Evolutionary conservation across 140 eudicot genomes (phyloP).

Genomic region (Bidens hawaiensis): DNA sequence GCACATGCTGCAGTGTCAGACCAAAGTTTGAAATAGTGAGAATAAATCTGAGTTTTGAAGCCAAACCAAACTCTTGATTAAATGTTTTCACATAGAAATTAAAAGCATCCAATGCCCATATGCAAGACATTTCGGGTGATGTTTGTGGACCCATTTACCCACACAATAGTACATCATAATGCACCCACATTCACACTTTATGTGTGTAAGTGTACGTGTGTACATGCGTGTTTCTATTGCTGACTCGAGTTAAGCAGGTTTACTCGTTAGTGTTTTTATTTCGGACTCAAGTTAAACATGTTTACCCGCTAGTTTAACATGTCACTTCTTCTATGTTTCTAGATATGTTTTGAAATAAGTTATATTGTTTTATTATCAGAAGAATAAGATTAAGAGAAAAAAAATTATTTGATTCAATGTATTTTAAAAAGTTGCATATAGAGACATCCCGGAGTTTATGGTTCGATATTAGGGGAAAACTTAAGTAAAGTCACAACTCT

Average conservation of each 20-base stretch:
- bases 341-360: too few relatives aligned
- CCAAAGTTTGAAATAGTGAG: slow-evolving; percentile 31
- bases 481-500: too few relatives aligned
- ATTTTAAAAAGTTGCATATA: too few relatives aligned
- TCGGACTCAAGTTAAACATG: neutral
- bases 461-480: too few relatives aligned
- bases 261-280: neutral
- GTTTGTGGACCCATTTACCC: slow-evolving; percentile 27
- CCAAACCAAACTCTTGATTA: slow-evolving; percentile 24
- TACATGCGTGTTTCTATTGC: neutral
- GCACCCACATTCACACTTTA: slow-evolving; percentile 1
- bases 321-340: too few relatives aligned
- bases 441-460: too few relatives aligned
- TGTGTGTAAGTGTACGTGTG: slow-evolving; percentile 4
- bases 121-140: slow-evolving; percentile 12
- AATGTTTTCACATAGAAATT: slow-evolving; percentile 30
- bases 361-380: neutral
- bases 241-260: too few relatives aligned
- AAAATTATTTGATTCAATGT: too few relatives aligned
- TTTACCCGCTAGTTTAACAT: neutral
- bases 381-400: neutral
- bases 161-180: slow-evolving; percentile 15
- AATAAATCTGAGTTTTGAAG: slow-evolving; percentile 30
- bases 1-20: slow-evolving; percentile 43
- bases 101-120: slow-evolving; percentile 34